Conservation (phyloP, 228 moss, liverwort and hornwort species). For the Sphagnum fallax region DNA sequence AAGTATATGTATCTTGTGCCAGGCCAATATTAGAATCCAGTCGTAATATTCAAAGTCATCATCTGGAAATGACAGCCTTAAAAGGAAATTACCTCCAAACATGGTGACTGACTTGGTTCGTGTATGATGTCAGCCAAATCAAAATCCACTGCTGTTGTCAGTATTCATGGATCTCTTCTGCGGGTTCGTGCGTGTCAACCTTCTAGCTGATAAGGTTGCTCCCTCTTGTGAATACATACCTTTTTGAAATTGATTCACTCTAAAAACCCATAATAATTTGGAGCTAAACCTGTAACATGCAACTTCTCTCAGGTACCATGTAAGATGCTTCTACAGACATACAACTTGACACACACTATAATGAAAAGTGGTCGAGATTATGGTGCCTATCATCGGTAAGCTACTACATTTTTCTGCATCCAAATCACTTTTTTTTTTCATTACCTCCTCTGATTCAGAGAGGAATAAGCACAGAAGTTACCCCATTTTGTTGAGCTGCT, state of each 20-base stretch:
- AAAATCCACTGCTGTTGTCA: conserved; percentile 86
- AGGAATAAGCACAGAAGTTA: no score
- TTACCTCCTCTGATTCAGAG: no score
- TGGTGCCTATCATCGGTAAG: conserved; percentile 87
- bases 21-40: background rate
- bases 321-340: conserved; percentile 94
- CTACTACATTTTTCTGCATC: background rate
- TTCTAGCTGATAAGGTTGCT: conserved; percentile 84
- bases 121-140: conserved; percentile 65
- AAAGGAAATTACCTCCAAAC: background rate
- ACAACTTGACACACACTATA: conserved; percentile 77
- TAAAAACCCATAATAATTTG: background rate
- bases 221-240: background rate
- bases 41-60: background rate
- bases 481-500: no score
- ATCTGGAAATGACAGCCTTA: background rate
- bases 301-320: conserved; percentile 56
- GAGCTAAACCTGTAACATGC: background rate
- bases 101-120: background rate
- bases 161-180: conserved; percentile 97
- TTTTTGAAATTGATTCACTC: background rate
- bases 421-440: no score
- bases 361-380: conserved; percentile 91
- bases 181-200: conserved; percentile 87
- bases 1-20: no score